phyloP scores from a whole-genome alignment of 192 early-diverging fungal genomes.

The Coemansia sp. region DNA sequence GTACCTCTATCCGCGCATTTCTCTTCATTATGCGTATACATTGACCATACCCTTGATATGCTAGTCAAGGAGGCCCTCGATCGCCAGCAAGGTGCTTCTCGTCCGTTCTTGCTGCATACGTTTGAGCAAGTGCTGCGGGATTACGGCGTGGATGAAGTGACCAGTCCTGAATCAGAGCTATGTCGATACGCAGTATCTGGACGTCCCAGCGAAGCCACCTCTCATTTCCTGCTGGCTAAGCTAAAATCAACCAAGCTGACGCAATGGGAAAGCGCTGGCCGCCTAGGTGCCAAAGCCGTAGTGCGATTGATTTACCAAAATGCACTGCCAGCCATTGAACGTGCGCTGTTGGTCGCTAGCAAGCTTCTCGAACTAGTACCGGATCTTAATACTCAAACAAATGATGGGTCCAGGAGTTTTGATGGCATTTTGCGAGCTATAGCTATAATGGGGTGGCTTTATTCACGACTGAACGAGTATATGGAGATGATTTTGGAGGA shows the following conservation, averaged over 20 bases:
- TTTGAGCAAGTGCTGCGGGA: slow-evolving; percentile 39
- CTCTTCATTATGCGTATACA: slow-evolving; percentile 28
- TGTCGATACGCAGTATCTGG: slow-evolving; percentile 34
- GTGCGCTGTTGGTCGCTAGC: slow-evolving; percentile 21
- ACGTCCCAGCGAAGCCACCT: slow-evolving; percentile 36
- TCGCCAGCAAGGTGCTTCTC: slow-evolving; percentile 22
- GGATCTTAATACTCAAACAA: not conserved
- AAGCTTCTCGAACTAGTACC: slow-evolving; percentile 16
- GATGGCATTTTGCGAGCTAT: slow-evolving; percentile 21
- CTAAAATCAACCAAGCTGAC: slow-evolving; percentile 28
- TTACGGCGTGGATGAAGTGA: slow-evolving; percentile 43
- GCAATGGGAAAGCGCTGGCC: slow-evolving; percentile 39
- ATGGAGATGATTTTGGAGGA: slow-evolving; percentile 22
- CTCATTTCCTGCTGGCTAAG: slow-evolving; percentile 46
- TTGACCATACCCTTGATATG: slow-evolving; percentile 20
- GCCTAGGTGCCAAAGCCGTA: slow-evolving; percentile 30
- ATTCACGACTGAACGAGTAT: slow-evolving; percentile 26
- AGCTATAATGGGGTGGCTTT: slow-evolving; percentile 33
- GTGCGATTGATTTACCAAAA: slow-evolving; percentile 35
- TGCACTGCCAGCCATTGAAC: slow-evolving; percentile 31
- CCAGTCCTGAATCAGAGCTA: slow-evolving; percentile 39
- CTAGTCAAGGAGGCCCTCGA: slow-evolving; percentile 20
- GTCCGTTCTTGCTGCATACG: slow-evolving; percentile 9
- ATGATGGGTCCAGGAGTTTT: too few relatives aligned
- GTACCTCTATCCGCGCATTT: slow-evolving; percentile 27